These are phyloP conservation scores for Cercospora sojina DNA, from an alignment of 2,329 filamentous ascomycete species.

Conservation along the genomic window DNA sequence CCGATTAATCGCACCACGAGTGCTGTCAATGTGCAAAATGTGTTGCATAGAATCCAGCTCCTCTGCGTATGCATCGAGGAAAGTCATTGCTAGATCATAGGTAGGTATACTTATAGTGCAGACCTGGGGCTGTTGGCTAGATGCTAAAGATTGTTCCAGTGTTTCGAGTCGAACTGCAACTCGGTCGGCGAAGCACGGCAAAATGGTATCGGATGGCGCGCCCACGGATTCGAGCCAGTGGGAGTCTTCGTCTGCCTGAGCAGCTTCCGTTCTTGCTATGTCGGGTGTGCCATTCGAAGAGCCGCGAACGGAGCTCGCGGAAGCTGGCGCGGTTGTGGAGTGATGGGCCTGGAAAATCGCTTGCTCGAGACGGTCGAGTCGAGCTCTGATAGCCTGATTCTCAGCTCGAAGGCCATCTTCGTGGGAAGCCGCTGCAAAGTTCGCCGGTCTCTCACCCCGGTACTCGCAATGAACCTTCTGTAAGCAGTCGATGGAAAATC, in stretches of 20 bases:
- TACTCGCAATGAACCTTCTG: slow-evolving; percentile 25
- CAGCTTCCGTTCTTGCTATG: slow-evolving; percentile 11
- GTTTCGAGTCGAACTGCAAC: slow-evolving; percentile 12
- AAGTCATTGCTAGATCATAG: slow-evolving; percentile 18
- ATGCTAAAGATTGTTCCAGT: slow-evolving; percentile 12
- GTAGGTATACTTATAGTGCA: slow-evolving; percentile 25
- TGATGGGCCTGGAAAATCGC: slow-evolving; percentile 17
- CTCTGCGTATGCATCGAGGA: slow-evolving; percentile 25
- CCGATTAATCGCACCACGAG: slow-evolving; percentile 21
- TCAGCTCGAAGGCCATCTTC: slow-evolving; percentile 21
- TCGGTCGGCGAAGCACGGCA: slow-evolving; percentile 17
- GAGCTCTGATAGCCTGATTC: slow-evolving; percentile 22
- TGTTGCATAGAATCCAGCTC: slow-evolving; percentile 32
- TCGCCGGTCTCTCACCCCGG: slow-evolving; percentile 10
- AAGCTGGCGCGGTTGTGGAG: neutral
- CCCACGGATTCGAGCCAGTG: slow-evolving; percentile 21
- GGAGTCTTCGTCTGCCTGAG: slow-evolving; percentile 19
- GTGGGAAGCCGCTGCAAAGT: neutral
- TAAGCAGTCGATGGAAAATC: neutral
- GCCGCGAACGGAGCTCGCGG: neutral
- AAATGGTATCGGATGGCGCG: slow-evolving; percentile 1
- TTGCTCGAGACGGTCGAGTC: slow-evolving; percentile 26
- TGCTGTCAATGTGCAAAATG: slow-evolving; percentile 28
- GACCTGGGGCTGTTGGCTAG: neutral
- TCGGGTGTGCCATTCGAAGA: neutral